Base-by-base conservation (phyloP, 345 rosid genomes). In the Brassica juncea region DNA sequence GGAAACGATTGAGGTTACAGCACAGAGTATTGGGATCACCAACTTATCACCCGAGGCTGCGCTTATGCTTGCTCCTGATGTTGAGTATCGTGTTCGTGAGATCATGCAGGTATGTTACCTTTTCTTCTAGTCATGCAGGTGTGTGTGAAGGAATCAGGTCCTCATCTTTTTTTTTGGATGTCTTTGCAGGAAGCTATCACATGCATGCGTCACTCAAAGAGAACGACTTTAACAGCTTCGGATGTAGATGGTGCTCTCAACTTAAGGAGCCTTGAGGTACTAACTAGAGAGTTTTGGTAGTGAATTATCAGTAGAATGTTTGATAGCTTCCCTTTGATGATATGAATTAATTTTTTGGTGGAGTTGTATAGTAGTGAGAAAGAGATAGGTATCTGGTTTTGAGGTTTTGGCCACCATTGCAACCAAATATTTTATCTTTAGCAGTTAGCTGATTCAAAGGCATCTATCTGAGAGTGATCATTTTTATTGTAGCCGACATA, bases 141-240 rank as follows among this genome's bases (percentile, higher is more conserved):
- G 37, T 21, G 8, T 73, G 21, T 79, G 70, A 9, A 8, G 11
- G 39, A 27, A 65, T 19, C 58, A 61, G 19, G 27, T 34, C 4
- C n/a, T 77, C 70, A 34, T 68, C 9, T 75, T 32, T 32, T 75
- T 25, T 65, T 39, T 76, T 65, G 69, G 34, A 68, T 85, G 76
- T 52, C 15, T 65, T 32, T 58, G n/a, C 84, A 91, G 92, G 97
- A 94, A 81, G 94, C 99, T 47, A 85, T 91, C 68, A 95, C 93
- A 77, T 91, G 94, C 76, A 95, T 95, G 99, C 94, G 93, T 55
- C 99, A 95, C 75, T 93, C 99, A 2, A 90, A 85, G 86, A 87
- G 98, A 77, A 88, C 94, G 1, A 87, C 75, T 62, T 79, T 93
- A 81, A 89, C 97, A 3, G 74, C 89, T 21, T 86, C 89, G 30